Evolutionary conservation across 352 stramenopile genomes (phyloP).

Genomic region (Phytophthora tentaculata): DNA sequence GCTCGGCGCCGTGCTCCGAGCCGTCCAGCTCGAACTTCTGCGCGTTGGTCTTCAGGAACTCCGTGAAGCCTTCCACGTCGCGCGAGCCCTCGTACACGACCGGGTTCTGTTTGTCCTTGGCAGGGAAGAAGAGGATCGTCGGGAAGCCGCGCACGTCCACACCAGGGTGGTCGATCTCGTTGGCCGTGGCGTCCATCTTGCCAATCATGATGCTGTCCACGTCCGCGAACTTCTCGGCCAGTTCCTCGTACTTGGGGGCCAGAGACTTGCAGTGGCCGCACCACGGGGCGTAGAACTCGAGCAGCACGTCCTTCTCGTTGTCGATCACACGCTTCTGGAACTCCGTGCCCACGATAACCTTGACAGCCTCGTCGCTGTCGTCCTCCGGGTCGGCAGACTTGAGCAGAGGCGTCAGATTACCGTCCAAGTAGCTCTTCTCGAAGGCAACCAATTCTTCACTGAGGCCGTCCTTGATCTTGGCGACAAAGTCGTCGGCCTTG

Average conservation of each 20-base stretch:
- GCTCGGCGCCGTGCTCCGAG: constrained; percentile 57
- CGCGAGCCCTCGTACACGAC: constrained; percentile 86
- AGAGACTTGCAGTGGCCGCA: constrained; percentile 94
- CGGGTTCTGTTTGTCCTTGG: constrained; percentile 88
- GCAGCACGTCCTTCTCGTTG: constrained; percentile 88
- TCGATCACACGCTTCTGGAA: constrained; percentile 92
- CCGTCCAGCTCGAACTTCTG: constrained; percentile 83
- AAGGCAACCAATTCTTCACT: constrained; percentile 71
- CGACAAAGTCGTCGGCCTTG: constrained; percentile 77
- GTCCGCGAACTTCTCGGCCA: constrained; percentile 88
- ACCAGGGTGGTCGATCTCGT: constrained; percentile 93
- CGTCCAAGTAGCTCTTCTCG: constrained; percentile 84
- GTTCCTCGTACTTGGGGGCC: constrained; percentile 91
- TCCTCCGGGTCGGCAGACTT: constrained; percentile 93
- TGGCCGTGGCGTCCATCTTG: constrained; percentile 96
- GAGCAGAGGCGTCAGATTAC: constrained; percentile 88
- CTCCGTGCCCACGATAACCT: constrained; percentile 93
- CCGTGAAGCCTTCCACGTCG: constrained; percentile 84
- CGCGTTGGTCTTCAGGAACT: constrained; percentile 90
- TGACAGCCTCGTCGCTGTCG: constrained; percentile 89
- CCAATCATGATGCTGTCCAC: constrained; percentile 93
- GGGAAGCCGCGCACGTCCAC: constrained; percentile 95
- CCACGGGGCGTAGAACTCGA: constrained; percentile 94
- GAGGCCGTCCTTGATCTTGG: constrained; percentile 62
- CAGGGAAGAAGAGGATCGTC: constrained; percentile 95